A percentile compares a stretch with the other conserved stretches of the same genome.
Evolutionary conservation across 345 rosid species (phyloP).

Genomic region (Heritiera fomes): DNA sequence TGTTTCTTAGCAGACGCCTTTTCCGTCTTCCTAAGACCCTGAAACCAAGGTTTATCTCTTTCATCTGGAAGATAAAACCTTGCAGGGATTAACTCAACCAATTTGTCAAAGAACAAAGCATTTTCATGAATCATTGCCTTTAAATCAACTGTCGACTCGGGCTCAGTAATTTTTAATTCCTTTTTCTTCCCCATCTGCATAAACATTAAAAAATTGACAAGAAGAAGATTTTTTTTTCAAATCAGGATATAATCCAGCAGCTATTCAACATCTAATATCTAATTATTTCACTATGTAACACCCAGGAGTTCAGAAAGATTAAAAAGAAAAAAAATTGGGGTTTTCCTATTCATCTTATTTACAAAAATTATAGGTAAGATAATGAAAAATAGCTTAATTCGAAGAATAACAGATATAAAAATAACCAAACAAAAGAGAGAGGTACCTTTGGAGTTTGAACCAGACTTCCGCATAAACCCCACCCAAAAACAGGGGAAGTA

Average conservation of each 20-base stretch:
- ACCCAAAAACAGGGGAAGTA: not conserved
- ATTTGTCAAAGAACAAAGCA: conserved; percentile 64
- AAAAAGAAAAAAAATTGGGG: not conserved
- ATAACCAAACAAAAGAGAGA: not conserved
- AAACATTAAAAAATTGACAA: conserved; percentile 10
- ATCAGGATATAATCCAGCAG: not conserved
- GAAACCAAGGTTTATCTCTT: conserved; percentile 71
- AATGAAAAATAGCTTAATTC: not conserved
- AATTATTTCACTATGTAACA: not conserved
- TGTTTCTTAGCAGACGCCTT: conserved; percentile 68
- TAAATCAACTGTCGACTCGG: conserved; percentile 31
- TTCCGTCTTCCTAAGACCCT: conserved; percentile 71
- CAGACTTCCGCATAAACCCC: not conserved
- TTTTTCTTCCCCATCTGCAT: conserved; percentile 54
- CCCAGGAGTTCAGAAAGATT: not conserved
- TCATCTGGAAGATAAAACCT: conserved; percentile 86
- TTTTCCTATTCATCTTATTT: not conserved
- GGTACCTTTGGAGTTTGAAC: not conserved
- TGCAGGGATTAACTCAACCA: conserved; percentile 81
- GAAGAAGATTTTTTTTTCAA: not conserved
- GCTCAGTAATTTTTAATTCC: conserved; percentile 18
- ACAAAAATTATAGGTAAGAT: not conserved
- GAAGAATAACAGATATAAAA: not conserved
- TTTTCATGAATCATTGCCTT: conserved; percentile 52
- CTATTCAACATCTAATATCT: not conserved